Evolutionary conservation across 2,329 filamentous ascomycete genomes (phyloP).

Genomic region (Fusarium hostae): DNA sequence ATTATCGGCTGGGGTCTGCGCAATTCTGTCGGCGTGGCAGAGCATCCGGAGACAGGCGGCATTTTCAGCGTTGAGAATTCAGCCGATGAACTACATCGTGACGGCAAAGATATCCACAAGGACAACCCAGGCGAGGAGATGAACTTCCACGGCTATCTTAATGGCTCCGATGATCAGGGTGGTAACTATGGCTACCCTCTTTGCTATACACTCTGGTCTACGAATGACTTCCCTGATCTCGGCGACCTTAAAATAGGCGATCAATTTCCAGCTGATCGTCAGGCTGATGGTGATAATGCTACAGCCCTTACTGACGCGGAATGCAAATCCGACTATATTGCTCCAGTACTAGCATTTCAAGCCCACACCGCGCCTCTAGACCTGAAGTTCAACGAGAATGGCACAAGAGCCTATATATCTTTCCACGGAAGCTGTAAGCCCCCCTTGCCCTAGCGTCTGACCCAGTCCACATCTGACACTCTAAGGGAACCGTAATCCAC

Average conservation of each 20-base stretch:
- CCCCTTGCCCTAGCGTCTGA: not conserved
- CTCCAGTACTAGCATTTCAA: constrained; percentile 67
- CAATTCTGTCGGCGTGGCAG: constrained; percentile 76
- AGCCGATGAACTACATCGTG: constrained; percentile 70
- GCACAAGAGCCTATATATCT: constrained; percentile 70
- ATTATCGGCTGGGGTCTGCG: constrained; percentile 75
- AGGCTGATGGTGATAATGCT: constrained; percentile 29
- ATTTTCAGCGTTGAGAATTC: constrained; percentile 76
- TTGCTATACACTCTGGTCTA: constrained; percentile 75
- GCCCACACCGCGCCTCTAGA: constrained; percentile 79
- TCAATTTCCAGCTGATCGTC: constrained; percentile 57
- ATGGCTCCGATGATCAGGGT: constrained; percentile 50
- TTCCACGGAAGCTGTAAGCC: constrained; percentile 77
- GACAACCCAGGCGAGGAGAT: constrained; percentile 80
- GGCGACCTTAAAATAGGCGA: constrained; percentile 57
- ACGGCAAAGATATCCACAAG: constrained; percentile 69
- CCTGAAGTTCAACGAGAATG: constrained; percentile 71
- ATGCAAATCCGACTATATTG: constrained; percentile 56
- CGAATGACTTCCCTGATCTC: constrained; percentile 54
- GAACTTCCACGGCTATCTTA: constrained; percentile 74
- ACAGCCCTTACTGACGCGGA: constrained; percentile 55
- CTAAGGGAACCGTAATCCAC: constrained; percentile 55
- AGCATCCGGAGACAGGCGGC: constrained; percentile 66
- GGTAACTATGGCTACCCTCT: constrained; percentile 77
- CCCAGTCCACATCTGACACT: not conserved